phyloP scores from a whole-genome alignment of 352 stramenopile genomes.

The Phytophthora europaea region DNA sequence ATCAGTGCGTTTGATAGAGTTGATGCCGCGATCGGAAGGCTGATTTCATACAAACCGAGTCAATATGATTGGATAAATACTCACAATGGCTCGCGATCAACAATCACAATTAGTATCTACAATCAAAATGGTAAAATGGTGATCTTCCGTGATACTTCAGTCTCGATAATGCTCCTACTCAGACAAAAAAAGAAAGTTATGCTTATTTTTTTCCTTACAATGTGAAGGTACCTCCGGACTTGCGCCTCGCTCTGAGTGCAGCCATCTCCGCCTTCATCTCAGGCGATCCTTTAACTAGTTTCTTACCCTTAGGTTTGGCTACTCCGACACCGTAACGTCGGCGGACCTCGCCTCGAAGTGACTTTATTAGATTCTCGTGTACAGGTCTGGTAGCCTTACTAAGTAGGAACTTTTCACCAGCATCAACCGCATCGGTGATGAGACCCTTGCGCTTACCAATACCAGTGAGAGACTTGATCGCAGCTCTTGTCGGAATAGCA shows the following conservation, averaged over 20 bases:
- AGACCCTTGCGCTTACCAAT: neutral
- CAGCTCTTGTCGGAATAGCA: neutral
- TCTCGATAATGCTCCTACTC: constrained; percentile 17
- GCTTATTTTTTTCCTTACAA: constrained; percentile 15
- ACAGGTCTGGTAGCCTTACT: neutral
- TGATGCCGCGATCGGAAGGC: constrained; percentile 10
- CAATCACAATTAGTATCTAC: constrained; percentile 19
- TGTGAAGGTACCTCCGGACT: neutral
- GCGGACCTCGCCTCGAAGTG: neutral
- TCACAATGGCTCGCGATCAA: constrained; percentile 11
- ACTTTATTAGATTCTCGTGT: neutral
- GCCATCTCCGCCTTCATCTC: neutral
- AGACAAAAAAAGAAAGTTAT: constrained; percentile 10
- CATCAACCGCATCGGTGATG: neutral
- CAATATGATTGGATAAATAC: constrained; percentile 23
- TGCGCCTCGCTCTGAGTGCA: neutral
- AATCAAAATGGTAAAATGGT: constrained; percentile 21
- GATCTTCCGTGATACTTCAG: constrained; percentile 2
- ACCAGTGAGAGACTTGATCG: neutral
- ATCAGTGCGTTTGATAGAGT: constrained; percentile 10
- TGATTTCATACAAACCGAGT: constrained; percentile 16
- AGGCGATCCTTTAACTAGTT: neutral
- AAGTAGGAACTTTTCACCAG: neutral
- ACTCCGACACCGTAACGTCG: neutral
- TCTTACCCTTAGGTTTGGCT: neutral